These are phyloP conservation scores for Stylosanthes scabra DNA, from an alignment of 331 rosid species.

Conservation along the genomic window DNA sequence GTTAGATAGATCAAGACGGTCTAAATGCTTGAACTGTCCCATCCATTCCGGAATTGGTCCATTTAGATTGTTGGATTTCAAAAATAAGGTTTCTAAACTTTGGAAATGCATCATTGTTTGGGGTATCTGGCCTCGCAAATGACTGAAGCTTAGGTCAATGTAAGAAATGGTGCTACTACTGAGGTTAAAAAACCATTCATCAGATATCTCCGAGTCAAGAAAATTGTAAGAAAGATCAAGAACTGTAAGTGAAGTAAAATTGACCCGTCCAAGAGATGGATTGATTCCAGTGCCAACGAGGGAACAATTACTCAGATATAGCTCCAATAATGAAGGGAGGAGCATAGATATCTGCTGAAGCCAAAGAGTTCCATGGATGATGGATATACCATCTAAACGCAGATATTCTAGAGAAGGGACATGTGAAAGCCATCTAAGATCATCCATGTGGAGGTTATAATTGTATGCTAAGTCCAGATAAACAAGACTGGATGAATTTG, in stretches of 20 bases:
- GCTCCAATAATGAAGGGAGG: conserved; percentile 11
- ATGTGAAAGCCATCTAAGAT: conserved; percentile 29
- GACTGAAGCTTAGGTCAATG: not conserved
- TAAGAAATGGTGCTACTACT: not conserved
- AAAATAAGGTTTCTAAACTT: not conserved
- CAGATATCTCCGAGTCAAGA: conserved; percentile 24
- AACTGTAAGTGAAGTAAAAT: not conserved
- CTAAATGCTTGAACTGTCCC: too few species aligned
- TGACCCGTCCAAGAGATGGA: not conserved
- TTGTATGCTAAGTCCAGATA: conserved; percentile 28
- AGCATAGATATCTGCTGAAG: conserved; percentile 12
- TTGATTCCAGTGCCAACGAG: not conserved
- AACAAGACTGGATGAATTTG: conserved; percentile 18
- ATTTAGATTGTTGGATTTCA: too few species aligned
- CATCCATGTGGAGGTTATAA: conserved; percentile 30
- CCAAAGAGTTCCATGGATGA: conserved; percentile 33
- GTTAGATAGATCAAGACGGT: not conserved
- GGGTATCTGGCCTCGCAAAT: not conserved
- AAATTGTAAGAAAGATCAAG: conserved; percentile 29
- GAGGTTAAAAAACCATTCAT: conserved; percentile 19
- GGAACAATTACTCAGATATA: conserved; percentile 10
- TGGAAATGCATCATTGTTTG: not conserved
- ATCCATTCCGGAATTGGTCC: too few species aligned
- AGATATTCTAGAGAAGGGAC: conserved; percentile 37
- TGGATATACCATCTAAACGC: not conserved